These are phyloP conservation scores for Paecilomyces variotii DNA, from an alignment of 2,329 filamentous ascomycete species.

Conservation along the genomic window DNA sequence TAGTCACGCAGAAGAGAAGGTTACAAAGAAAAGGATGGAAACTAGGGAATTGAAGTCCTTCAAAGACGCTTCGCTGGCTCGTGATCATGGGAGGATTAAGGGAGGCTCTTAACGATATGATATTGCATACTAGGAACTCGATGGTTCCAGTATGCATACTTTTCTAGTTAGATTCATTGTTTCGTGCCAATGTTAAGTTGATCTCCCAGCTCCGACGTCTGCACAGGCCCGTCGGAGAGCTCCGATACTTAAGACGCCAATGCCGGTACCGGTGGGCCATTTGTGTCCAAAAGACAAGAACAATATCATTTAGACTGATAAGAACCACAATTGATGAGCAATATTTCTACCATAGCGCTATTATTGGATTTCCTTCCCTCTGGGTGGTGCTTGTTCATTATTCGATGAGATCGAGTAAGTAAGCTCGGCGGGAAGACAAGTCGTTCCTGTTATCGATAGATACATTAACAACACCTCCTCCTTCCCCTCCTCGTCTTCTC, in stretches of 20 bases:
- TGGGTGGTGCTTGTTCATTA: neutral
- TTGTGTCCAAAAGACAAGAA: neutral
- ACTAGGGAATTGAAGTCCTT: neutral
- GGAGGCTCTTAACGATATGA: neutral
- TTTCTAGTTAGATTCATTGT: too few species aligned
- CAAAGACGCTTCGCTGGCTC: neutral
- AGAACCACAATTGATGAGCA: neutral
- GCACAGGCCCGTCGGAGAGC: neutral
- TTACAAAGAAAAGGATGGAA: neutral
- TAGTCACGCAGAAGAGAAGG: neutral
- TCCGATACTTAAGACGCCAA: neutral
- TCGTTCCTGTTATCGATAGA: too few species aligned
- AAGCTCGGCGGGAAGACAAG: neutral
- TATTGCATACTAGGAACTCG: neutral
- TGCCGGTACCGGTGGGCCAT: neutral
- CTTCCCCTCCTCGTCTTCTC: neutral
- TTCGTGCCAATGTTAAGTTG: neutral
- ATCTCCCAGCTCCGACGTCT: neutral
- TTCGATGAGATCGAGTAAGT: neutral
- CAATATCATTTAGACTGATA: neutral
- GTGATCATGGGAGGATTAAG: neutral
- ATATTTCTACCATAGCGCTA: neutral
- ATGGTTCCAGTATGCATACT: neutral
- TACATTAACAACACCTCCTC: neutral
- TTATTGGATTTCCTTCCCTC: neutral